Conservation (phyloP, 148 eudicot genomes). For the Rhododendron ferrugineum region DNA sequence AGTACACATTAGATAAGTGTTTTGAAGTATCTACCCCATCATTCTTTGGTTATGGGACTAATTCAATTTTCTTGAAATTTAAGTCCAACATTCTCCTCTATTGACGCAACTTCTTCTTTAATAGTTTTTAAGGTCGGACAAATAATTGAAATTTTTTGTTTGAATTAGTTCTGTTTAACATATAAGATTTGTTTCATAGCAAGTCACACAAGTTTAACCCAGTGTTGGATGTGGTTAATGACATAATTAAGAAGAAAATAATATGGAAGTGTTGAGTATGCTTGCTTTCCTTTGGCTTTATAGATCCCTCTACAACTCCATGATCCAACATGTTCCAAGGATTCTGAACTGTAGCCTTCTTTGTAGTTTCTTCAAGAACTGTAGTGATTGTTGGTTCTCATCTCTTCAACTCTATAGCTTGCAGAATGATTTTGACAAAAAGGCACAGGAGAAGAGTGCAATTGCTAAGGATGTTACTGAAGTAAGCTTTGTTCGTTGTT, state of each 20-base stretch:
- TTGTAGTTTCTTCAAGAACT: neutral
- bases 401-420: neutral
- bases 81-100: neutral
- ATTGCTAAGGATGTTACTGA: slow-evolving; percentile 73
- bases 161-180: neutral
- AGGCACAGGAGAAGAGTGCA: slow-evolving; percentile 32
- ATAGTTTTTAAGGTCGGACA: no score
- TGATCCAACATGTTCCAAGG: neutral
- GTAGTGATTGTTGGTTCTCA: neutral
- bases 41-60: neutral
- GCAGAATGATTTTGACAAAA: neutral
- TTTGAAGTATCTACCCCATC: neutral
- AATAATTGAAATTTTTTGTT: no score
- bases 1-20: no score
- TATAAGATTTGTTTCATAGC: neutral
- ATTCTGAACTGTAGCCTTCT: neutral
- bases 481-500: slow-evolving; percentile 24
- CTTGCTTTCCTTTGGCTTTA: neutral
- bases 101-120: neutral
- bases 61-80: no score
- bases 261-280: neutral
- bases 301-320: no score
- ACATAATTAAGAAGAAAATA: neutral
- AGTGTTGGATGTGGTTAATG: neutral
- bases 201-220: neutral